Evolutionary conservation across 1,139 yeast genomes (phyloP), one percentile per base, ranked within the genome.

Genomic region (Suhomyces kunorum): DNA sequence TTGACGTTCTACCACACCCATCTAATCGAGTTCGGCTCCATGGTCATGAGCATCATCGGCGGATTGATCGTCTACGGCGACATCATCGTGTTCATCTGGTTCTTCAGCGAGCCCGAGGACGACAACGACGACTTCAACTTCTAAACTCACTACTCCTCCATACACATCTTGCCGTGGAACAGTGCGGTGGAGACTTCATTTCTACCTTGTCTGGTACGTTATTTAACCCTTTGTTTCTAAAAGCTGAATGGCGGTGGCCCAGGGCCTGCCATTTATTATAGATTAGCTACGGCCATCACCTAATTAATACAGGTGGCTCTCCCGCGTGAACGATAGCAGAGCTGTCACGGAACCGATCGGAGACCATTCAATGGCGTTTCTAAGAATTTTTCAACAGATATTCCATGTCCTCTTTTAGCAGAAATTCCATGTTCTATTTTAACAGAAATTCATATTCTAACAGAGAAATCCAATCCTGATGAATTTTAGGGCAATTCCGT

Each of bases 61-160:
- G 94, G 94, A 15, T 61, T 81, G 46, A 73, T 83, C 38, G 84
- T 85, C n/a, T 85, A 85, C 57, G 60, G 74, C 8, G 85, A 85
- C 49, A 83, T 85, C 32, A 80, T 83, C 11, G 74, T 81, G 23
- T 85, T 84, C 54, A 75, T 81, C 14, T 74, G 87, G 78, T 83
- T 83, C 50, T 84, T 85, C 70, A 71, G 77, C 44, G 81, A 76
- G 36, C 68, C 63, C 26, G 80, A 77, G 40, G 78, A 72, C 36
- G 76, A 71, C 35, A 70, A 68, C 40, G 82, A 77, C 40, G 87
- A 80, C 46, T 73, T 74, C 48, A 72, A 73, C 49, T 73, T 73
- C 44, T 71, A 56, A 42, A 12, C 27, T n/a, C n/a, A n/a, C n/a
- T n/a, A n/a, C n/a, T n/a, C n/a, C n/a, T n/a, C n/a, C n/a, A n/a